Percentiles rank a stretch among this genome's conserved stretches.
phyloP scores from a whole-genome alignment of 2,329 filamentous ascomycete species.

The Helotiales sp. region DNA sequence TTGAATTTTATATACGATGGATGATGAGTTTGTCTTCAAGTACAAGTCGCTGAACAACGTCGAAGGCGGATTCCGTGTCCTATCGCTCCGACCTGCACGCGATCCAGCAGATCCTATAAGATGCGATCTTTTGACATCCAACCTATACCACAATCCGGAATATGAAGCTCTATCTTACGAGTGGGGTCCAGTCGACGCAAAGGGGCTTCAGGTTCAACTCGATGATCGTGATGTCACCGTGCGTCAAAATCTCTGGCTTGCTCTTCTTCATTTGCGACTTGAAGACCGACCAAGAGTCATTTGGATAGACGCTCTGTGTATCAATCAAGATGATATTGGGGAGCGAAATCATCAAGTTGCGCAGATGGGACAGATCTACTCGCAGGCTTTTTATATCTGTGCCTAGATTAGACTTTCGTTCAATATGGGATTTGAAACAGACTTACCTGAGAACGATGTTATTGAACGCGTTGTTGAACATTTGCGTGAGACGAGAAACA shows the following conservation, averaged over 20 bases:
- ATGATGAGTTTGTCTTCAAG: background rate
- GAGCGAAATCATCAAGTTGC: conserved; percentile 20
- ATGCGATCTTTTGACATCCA: background rate
- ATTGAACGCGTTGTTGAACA: too few relatives aligned
- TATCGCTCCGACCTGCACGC: background rate
- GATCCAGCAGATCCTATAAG: background rate
- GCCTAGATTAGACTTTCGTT: background rate
- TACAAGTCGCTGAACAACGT: background rate
- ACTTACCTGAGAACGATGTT: too few relatives aligned
- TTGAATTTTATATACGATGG: too few relatives aligned
- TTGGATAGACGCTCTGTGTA: conserved; percentile 8
- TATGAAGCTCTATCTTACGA: conserved; percentile 3
- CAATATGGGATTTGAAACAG: too few relatives aligned
- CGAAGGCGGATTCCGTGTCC: background rate
- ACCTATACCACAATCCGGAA: background rate
- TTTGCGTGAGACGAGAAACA: too few relatives aligned
- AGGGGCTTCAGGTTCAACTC: background rate
- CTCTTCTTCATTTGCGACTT: background rate
- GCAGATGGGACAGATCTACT: conserved; percentile 6
- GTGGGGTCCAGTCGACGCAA: background rate
- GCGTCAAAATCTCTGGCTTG: background rate
- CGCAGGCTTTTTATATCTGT: background rate
- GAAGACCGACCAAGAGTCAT: background rate
- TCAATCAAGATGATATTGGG: conserved; percentile 42
- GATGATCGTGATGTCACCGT: background rate